Base-by-base conservation (phyloP, 2,329 filamentous ascomycete genomes). In the Ophiognomonia clavigignenti-juglandacearum region DNA sequence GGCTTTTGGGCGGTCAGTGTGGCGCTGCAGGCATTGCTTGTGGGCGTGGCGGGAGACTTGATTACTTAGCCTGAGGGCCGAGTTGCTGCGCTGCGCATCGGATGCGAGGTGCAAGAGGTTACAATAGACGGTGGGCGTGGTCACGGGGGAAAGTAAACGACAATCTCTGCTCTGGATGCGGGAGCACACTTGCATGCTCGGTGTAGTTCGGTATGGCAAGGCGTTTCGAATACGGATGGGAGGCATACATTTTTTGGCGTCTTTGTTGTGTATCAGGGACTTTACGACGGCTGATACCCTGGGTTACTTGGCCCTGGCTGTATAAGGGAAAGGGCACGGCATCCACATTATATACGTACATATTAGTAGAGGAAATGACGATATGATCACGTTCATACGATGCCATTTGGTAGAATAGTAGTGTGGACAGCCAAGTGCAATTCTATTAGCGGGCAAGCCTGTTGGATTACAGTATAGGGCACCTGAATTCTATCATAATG, bases 1-100 rank as follows among this genome's bases (percentile, higher is more conserved):
- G 93, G 93, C 26, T 84, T 97, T 59, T 98, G 93, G 93, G 96
- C 90, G 3, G 75, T 97, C 47, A 91, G 92, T 57, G 72, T 98
- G 48, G 88, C 92, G 6, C 87, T 92, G 7, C 93, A 98, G 63
- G 93, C 92, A 3, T 77, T 98, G 29, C 93, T 97, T 62, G 86
- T 97, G 70, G 93, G 93, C 9, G 86, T 97, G 75, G 92, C 91
- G 4, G 92, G 92, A 14, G 93, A 90, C 55, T 71, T 83, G 51
- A 74, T 82, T 42, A 66, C 54, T 42, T 51, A 38, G 40, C 22
- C 13, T 26, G 38, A 26, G 8, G 13, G 9, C 8, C 4, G 10
- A 14, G 14, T 6, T 8, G 8, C 6, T 3, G 23, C 4, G 14
- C 9, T 16, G 14, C 4, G 4, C 18, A 10, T 18, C 3, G 18